Evolutionary conservation across 495 filamentous ascomycete species (phyloP), one percentile per base, ranked within the genome.

Genomic region (Penicillium alfredii): DNA sequence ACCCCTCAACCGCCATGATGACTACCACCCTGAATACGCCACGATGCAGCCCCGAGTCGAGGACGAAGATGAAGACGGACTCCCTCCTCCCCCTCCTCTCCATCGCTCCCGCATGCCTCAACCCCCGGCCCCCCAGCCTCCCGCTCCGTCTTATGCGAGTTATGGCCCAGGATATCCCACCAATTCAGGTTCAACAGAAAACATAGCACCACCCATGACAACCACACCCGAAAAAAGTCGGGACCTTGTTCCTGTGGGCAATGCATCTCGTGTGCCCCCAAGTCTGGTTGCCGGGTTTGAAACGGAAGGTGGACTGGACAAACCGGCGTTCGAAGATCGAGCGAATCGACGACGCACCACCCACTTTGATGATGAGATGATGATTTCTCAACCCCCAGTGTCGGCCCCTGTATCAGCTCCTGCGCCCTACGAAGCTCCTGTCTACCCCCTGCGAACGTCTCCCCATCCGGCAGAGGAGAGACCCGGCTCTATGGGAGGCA

Each of bases 201-300:
- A 88, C 64, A 56, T 86, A 71, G 30, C 77, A 18, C 19, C 38
- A 6, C 26, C 13, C 8, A 27, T 40, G 30, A 29, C 32, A 9
- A 42, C 39, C 6, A 13, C 24, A 23, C 30, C 39, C 9, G 9
- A 27, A 8, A n/a, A 7, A 7, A 24, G 8, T 24, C 22, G 35
- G 14, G 51, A 56, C 30, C 53, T 57, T 30, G 53, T 15, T 41
- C 47, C 15, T 36, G 55, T 32, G 63, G 72, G 52, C 24, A 52
- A 56, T 25, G 46, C 58, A 5, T 62, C 77, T 8, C 43, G 68
- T 8, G 69, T 86, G 41, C 84, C 84, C 1, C 58, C 76, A 13
- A 84, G 81, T 28, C 61, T 88, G 13, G 76, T 86, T 35, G 75
- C 83, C 16, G 84, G 84, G 2, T 77, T 84, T 43, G 80, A 84